Conservation (phyloP, 1,139 yeast species). For the Pneumocystis wakefieldiae region DNA sequence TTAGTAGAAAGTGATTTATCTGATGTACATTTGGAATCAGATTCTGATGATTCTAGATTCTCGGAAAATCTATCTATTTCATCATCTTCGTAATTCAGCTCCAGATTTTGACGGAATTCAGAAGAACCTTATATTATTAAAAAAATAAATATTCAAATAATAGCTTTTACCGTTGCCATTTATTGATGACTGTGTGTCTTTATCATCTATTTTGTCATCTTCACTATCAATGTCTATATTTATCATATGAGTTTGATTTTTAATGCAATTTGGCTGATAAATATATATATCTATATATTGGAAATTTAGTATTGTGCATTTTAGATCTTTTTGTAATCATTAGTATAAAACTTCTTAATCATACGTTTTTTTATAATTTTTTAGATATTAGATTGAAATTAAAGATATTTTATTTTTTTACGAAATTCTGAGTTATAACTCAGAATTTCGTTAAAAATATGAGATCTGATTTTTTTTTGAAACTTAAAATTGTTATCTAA, state of each 20-base stretch:
- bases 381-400: not conserved
- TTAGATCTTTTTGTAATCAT: not conserved
- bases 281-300: not conserved
- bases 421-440: too few species aligned
- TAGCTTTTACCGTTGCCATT: constrained; percentile 14
- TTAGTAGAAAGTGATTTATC: constrained; percentile 1
- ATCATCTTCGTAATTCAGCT: constrained; percentile 1
- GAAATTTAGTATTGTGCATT: not conserved
- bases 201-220: constrained; percentile 17
- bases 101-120: constrained; percentile 5
- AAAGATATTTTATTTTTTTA: not conserved
- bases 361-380: not conserved
- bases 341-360: not conserved
- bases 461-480: not conserved
- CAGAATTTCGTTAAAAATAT: too few species aligned
- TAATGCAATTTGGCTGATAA: not conserved
- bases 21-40: not conserved
- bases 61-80: not conserved
- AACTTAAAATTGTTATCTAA: not conserved
- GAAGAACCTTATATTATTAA: constrained; percentile 11
- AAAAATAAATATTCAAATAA: constrained; percentile 13
- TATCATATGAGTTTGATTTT: not conserved
- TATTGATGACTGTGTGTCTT: constrained; percentile 13
- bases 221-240: constrained; percentile 18
- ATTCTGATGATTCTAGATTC: not conserved